Conservation (phyloP, 2,329 filamentous ascomycete genomes). For the Scedosporium boydii region DNA sequence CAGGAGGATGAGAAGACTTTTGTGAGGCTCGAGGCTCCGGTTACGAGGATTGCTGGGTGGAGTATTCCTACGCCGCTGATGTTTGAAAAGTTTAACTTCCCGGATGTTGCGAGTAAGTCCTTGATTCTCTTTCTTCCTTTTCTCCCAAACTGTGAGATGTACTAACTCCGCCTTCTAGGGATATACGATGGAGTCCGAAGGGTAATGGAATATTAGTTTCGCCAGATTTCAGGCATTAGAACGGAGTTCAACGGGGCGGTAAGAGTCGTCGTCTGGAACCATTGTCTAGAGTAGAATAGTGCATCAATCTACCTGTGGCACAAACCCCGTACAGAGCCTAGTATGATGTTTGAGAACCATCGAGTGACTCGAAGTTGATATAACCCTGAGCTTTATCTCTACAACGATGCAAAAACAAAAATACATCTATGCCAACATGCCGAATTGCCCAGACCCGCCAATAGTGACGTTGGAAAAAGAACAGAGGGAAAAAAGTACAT, state of each 20-base stretch:
- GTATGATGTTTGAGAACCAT: background rate
- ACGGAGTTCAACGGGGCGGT: background rate
- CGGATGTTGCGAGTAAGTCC: constrained; percentile 76
- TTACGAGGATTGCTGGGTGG: constrained; percentile 81
- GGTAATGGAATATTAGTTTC: constrained; percentile 50
- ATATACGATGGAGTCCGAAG: constrained; percentile 45
- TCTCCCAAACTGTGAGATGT: background rate
- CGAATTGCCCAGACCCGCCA: background rate
- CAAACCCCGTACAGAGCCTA: background rate
- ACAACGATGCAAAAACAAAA: background rate
- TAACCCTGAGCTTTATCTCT: background rate
- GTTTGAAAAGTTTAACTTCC: constrained; percentile 74
- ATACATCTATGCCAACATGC: background rate
- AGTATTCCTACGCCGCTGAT: constrained; percentile 71
- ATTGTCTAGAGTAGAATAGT: too few relatives aligned
- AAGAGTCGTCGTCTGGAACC: too few relatives aligned
- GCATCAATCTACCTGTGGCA: too few relatives aligned
- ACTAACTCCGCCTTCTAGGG: constrained; percentile 5
- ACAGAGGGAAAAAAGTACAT: background rate
- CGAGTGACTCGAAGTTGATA: background rate
- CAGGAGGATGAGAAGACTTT: constrained; percentile 73
- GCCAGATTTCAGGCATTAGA: background rate
- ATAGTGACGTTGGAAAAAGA: background rate
- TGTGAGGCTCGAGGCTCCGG: constrained; percentile 72
- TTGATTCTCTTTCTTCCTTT: background rate